Evolutionary conservation across 2,329 filamentous ascomycete species (phyloP).

Genomic region (Diaporthe citrichinensis): DNA sequence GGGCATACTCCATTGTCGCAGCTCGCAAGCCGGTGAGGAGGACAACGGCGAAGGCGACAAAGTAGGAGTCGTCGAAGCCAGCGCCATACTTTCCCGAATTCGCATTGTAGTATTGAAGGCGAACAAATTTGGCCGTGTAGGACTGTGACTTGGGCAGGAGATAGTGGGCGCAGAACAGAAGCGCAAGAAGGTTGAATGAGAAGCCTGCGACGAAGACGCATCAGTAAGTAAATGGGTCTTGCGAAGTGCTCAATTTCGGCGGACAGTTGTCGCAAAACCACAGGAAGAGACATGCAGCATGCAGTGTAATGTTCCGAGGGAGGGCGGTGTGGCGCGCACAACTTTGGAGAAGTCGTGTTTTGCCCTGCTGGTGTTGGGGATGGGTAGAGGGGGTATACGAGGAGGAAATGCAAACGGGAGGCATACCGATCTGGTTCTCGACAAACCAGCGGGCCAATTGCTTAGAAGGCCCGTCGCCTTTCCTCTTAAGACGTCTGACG

Average conservation of each 20-base stretch:
- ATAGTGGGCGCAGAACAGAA: conserved; percentile 85
- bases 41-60: conserved; percentile 84
- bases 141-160: conserved; percentile 84
- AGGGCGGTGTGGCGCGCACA: conserved; percentile 21
- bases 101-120: conserved; percentile 85
- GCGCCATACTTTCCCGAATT: conserved; percentile 78
- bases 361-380: conserved; percentile 6
- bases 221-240: conserved; percentile 11
- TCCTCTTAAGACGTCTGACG: conserved; percentile 70
- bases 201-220: conserved; percentile 69
- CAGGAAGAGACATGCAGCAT: conserved; percentile 25
- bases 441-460: conserved; percentile 78
- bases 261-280: not conserved
- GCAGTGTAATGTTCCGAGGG: conserved; percentile 29
- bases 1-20: conserved; percentile 86
- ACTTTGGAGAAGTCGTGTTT: conserved; percentile 14
- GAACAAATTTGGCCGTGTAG: conserved; percentile 90
- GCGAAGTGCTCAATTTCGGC: not conserved
- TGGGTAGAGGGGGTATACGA: not conserved
- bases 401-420: not conserved
- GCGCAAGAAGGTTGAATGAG: conserved; percentile 86
- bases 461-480: conserved; percentile 73
- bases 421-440: conserved; percentile 84
- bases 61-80: conserved; percentile 84
- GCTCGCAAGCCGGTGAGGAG: conserved; percentile 90